Evolutionary conservation across 2,329 filamentous ascomycete genomes (phyloP).

Genomic region (Fusarium gaditjirri): DNA sequence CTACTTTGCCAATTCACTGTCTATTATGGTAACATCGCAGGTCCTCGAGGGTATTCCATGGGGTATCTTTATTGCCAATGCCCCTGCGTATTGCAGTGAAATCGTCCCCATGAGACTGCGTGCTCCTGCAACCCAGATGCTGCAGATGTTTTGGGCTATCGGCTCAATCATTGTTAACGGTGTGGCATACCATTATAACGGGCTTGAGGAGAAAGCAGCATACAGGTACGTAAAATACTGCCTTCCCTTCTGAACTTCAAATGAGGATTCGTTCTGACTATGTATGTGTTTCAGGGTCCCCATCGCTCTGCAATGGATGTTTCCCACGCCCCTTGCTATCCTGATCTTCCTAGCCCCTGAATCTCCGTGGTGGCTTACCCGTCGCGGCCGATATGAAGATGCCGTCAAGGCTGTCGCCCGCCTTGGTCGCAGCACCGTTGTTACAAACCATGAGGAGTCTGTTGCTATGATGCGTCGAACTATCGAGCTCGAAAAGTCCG

Average conservation of each 20-base stretch:
- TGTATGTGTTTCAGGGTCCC: conserved; percentile 52
- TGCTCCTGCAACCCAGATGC: conserved; percentile 66
- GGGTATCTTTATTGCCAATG: conserved; percentile 72
- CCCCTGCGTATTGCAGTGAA: conserved; percentile 69
- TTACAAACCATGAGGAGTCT: conserved; percentile 45
- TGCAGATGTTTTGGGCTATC: conserved; percentile 74
- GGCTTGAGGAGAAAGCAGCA: not conserved
- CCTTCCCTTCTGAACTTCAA: conserved; percentile 16
- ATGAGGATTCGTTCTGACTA: conserved; percentile 31
- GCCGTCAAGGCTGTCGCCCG: conserved; percentile 52
- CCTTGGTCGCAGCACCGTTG: not conserved
- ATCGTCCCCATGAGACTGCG: conserved; percentile 67
- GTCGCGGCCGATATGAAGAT: conserved; percentile 56
- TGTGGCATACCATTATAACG: conserved; percentile 63
- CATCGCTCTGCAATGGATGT: conserved; percentile 68
- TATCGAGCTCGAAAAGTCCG: conserved; percentile 62
- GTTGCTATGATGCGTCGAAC: conserved; percentile 68
- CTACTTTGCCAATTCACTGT: conserved; percentile 61
- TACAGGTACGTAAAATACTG: conserved; percentile 23
- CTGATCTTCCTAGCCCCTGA: conserved; percentile 62
- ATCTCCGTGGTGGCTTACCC: conserved; percentile 65
- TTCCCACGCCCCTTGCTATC: conserved; percentile 64
- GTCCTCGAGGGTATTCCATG: conserved; percentile 69
- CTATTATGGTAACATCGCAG: conserved; percentile 61
- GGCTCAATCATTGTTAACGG: conserved; percentile 68